Conservation (phyloP, 2,329 filamentous ascomycete species). For the Ambrosiella cleistominuta region DNA sequence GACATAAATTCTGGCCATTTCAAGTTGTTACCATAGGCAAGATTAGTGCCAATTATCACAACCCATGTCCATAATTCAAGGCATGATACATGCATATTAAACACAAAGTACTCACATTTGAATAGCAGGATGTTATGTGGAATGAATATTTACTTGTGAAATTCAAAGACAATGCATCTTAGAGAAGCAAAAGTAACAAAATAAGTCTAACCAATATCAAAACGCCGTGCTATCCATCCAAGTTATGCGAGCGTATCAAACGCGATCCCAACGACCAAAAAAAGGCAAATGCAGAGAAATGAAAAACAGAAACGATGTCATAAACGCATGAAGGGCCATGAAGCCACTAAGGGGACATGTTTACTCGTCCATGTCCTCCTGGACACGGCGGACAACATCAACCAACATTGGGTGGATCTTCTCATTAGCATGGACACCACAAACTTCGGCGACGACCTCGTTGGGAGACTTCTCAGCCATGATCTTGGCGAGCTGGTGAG, state of each 20-base stretch:
- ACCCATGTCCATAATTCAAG: no score
- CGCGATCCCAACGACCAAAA: conserved; percentile 4
- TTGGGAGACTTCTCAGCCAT: conserved; percentile 57
- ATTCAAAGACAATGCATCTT: background rate
- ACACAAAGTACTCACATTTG: background rate
- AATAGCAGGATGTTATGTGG: background rate
- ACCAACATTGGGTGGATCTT: conserved; percentile 62
- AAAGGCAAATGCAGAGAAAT: background rate
- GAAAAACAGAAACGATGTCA: conserved; percentile 6
- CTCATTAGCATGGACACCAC: conserved; percentile 59
- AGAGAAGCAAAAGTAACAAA: background rate
- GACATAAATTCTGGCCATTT: no score
- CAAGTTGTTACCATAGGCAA: no score
- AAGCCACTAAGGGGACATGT: background rate
- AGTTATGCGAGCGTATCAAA: conserved; percentile 4
- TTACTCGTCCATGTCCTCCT: conserved; percentile 33
- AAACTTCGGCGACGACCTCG: conserved; percentile 63
- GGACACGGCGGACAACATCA: conserved; percentile 66
- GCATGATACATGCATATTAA: background rate
- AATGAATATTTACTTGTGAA: background rate
- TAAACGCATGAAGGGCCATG: conserved; percentile 1
- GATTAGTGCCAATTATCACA: no score
- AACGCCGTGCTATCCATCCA: conserved; percentile 9
- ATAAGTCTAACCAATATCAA: conserved; percentile 5
- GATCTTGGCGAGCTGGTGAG: conserved; percentile 65